Percentiles rank a stretch among this genome's conserved stretches.
Conservation (phyloP, 805 yeast species). For the Spathaspora passalidarum region DNA sequence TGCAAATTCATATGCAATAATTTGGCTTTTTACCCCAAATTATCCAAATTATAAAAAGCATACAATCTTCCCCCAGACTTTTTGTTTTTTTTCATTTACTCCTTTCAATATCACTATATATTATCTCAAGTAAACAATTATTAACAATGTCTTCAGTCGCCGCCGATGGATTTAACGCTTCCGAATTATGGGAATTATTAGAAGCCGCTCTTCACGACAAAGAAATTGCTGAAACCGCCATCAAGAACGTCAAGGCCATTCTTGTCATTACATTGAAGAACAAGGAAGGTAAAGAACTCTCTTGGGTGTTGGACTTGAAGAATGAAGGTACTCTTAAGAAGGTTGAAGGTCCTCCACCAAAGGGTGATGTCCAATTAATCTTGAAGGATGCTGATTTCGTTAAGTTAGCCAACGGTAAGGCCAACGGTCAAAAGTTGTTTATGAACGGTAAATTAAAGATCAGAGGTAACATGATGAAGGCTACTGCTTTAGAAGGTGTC, state of each 20-base stretch:
- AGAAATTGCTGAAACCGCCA: constrained; percentile 34
- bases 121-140: background rate
- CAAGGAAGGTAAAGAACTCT: constrained; percentile 53
- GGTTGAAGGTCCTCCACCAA: constrained; percentile 45
- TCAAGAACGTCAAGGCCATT: constrained; percentile 52
- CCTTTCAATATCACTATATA: background rate
- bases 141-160: constrained; percentile 14
- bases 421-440: constrained; percentile 81
- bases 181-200: constrained; percentile 39
- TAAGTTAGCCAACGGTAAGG: constrained; percentile 71
- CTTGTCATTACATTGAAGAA: constrained; percentile 67
- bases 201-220: constrained; percentile 36
- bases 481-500: constrained; percentile 68
- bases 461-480: constrained; percentile 90
- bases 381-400: constrained; percentile 68
- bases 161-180: constrained; percentile 43
- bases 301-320: constrained; percentile 71
- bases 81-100: background rate
- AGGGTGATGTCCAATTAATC: constrained; percentile 61
- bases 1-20: background rate
- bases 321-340: constrained; percentile 46
- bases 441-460: constrained; percentile 83
- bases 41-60: background rate
- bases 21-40: background rate
- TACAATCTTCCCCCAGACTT: background rate